A percentile compares a stretch with the other conserved stretches of the same genome.
These are phyloP conservation scores for Gyrodon lividus DNA, from an alignment of 768 basidiomycete species.

Conservation along the genomic window DNA sequence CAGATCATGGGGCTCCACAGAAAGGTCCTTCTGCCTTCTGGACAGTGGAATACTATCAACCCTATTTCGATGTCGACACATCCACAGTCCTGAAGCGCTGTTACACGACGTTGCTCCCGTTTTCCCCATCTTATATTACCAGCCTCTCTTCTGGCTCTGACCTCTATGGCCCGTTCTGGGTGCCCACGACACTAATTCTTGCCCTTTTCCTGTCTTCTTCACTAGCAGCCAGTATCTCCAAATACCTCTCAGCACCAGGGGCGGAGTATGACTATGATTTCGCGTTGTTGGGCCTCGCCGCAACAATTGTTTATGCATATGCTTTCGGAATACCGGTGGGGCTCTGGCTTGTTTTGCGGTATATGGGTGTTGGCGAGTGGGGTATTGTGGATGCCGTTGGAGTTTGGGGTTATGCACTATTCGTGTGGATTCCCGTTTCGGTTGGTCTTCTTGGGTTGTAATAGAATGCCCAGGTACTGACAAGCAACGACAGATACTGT, in stretches of 20 bases:
- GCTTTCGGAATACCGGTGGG: constrained; percentile 78
- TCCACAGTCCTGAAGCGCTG: constrained; percentile 73
- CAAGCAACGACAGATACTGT: constrained; percentile 59
- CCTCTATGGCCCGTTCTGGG: constrained; percentile 96
- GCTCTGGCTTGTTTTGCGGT: constrained; percentile 83
- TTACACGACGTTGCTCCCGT: constrained; percentile 76
- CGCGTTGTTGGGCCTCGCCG: constrained; percentile 76
- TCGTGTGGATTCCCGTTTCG: constrained; percentile 87
- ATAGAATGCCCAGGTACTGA: not conserved
- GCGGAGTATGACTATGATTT: constrained; percentile 79
- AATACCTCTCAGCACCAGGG: constrained; percentile 71
- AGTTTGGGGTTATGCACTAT: constrained; percentile 79
- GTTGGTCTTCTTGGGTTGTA: constrained; percentile 41
- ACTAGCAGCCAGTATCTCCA: constrained; percentile 81
- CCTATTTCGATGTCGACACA: constrained; percentile 88
- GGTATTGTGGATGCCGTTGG: constrained; percentile 79
- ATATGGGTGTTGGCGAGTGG: constrained; percentile 89
- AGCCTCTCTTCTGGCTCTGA: constrained; percentile 56
- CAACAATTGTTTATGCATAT: constrained; percentile 84
- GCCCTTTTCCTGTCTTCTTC: constrained; percentile 92
- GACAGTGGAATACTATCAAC: constrained; percentile 83
- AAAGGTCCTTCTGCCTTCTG: constrained; percentile 63
- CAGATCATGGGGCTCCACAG: constrained; percentile 46
- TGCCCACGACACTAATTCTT: constrained; percentile 92
- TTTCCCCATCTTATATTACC: constrained; percentile 59